Evolutionary conservation across 306 rosid species (phyloP).

Genomic region (Delonix regia): DNA sequence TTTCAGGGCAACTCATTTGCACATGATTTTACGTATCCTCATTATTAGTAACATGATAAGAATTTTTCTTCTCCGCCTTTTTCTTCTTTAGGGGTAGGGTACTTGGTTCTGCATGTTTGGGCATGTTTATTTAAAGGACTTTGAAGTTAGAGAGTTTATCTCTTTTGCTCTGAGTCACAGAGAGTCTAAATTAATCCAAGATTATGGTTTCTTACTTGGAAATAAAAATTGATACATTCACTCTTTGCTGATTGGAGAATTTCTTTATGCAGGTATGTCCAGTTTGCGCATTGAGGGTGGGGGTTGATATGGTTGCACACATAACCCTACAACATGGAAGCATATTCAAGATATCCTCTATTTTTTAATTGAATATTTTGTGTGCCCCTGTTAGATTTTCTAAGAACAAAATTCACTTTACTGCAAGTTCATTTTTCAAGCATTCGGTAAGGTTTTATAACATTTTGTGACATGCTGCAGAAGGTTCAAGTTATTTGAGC

Average conservation of each 20-base stretch:
- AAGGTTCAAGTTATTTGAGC: not conserved
- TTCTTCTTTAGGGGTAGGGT: not conserved
- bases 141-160: not conserved
- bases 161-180: not conserved
- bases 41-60: not conserved
- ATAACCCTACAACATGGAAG: conserved; percentile 93
- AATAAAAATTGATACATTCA: not conserved
- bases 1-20: not conserved
- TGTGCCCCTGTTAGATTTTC: conserved; percentile 20
- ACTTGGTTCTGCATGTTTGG: not conserved
- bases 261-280: conserved; percentile 83
- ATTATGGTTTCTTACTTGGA: not conserved
- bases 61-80: conserved; percentile 1
- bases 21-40: conserved; percentile 17
- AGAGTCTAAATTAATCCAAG: not conserved
- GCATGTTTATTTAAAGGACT: conserved; percentile 20
- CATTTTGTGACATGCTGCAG: conserved; percentile 30
- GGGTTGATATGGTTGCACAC: conserved; percentile 97
- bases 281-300: conserved; percentile 91
- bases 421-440: conserved; percentile 15
- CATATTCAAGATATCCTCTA: conserved; percentile 83
- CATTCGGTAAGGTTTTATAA: not conserved
- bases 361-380: conserved; percentile 20
- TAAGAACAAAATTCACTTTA: conserved; percentile 2
- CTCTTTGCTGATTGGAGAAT: conserved; percentile 28